Evolutionary conservation across 371 early-diverging fungal genomes (phyloP).

Genomic region (Mortierella polycephala): DNA sequence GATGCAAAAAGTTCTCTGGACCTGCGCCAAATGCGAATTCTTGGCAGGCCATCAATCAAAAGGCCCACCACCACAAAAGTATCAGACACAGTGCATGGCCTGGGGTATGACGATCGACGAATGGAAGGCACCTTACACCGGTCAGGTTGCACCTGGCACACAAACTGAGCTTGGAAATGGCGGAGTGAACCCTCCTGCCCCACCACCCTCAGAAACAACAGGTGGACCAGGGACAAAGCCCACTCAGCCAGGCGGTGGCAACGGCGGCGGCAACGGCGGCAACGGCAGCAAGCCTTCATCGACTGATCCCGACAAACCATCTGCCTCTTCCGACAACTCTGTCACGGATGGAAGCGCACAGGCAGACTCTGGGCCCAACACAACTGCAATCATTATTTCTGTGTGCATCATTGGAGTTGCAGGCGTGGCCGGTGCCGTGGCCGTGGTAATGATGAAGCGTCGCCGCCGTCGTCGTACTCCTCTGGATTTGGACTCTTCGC

Average conservation of each 20-base stretch:
- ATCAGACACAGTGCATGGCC: constrained; percentile 28
- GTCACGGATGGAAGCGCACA: background rate
- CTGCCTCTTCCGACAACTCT: constrained; percentile 15
- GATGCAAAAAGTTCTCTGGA: constrained; percentile 45
- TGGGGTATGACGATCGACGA: constrained; percentile 22
- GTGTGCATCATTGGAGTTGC: constrained; percentile 40
- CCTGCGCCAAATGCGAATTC: constrained; percentile 33
- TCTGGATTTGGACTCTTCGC: constrained; percentile 32
- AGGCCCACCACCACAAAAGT: constrained; percentile 35
- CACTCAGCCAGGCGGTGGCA: constrained; percentile 2
- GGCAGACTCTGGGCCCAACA: constrained; percentile 17
- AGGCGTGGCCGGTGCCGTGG: constrained; percentile 18
- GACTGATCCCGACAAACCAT: constrained; percentile 1
- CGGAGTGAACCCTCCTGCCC: constrained; percentile 5
- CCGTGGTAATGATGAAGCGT: constrained; percentile 38
- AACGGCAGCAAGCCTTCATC: constrained; percentile 8
- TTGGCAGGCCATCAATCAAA: constrained; percentile 21
- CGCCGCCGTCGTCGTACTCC: constrained; percentile 37
- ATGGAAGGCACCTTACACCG: constrained; percentile 26
- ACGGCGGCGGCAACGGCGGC: constrained; percentile 15
- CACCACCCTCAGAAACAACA: constrained; percentile 1
- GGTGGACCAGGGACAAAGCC: background rate
- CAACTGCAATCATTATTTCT: constrained; percentile 26
- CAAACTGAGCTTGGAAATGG: constrained; percentile 17
- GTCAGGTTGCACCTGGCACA: constrained; percentile 32